A percentile compares a stretch with the other conserved stretches of the same genome.
Evolutionary conservation across 148 eudicot species (phyloP).

Genomic region (Limonium bicolor): DNA sequence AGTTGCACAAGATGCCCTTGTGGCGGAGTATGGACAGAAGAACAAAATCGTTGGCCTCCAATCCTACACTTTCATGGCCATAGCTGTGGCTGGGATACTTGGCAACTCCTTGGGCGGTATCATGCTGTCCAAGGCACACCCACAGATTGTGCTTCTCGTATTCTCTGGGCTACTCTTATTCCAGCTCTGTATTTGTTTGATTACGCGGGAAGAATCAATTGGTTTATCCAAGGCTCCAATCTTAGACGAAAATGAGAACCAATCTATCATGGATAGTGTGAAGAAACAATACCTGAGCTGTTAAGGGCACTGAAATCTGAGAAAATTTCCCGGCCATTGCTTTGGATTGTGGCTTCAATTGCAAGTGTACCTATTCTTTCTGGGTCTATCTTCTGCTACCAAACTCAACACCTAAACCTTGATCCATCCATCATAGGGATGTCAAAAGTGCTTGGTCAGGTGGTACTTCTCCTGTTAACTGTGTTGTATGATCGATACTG

Average conservation of each 20-base stretch:
- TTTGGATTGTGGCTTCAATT: slow-evolving; percentile 63
- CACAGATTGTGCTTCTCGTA: slow-evolving; percentile 33
- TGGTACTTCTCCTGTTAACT: slow-evolving; percentile 37
- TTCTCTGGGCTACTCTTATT: slow-evolving; percentile 38
- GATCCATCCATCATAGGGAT: slow-evolving; percentile 67
- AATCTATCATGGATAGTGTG: slow-evolving; percentile 20
- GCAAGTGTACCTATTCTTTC: slow-evolving; percentile 60
- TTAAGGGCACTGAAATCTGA: slow-evolving; percentile 34
- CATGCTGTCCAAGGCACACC: slow-evolving; percentile 38
- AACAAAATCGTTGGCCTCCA: slow-evolving; percentile 64
- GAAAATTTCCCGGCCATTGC: slow-evolving; percentile 34
- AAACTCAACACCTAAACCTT: slow-evolving; percentile 58
- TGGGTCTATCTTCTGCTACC: slow-evolving; percentile 84
- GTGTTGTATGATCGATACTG: slow-evolving; percentile 49
- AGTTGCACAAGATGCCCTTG: slow-evolving; percentile 86
- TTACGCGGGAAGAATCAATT: slow-evolving; percentile 46
- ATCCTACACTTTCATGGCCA: slow-evolving; percentile 81
- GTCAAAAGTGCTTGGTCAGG: slow-evolving; percentile 65
- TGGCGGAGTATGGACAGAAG: slow-evolving; percentile 74
- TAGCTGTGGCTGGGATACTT: slow-evolving; percentile 72
- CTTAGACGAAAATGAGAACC: background rate
- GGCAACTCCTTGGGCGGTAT: slow-evolving; percentile 77
- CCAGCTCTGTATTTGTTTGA: slow-evolving; percentile 34
- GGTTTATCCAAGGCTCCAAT: slow-evolving; percentile 30
- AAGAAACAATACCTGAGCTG: slow-evolving; percentile 49